Percentiles rank a stretch among this genome's conserved stretches.
Conservation (phyloP, 2,329 filamentous ascomycete genomes). For the Macrophomina pseudophaseolina region DNA sequence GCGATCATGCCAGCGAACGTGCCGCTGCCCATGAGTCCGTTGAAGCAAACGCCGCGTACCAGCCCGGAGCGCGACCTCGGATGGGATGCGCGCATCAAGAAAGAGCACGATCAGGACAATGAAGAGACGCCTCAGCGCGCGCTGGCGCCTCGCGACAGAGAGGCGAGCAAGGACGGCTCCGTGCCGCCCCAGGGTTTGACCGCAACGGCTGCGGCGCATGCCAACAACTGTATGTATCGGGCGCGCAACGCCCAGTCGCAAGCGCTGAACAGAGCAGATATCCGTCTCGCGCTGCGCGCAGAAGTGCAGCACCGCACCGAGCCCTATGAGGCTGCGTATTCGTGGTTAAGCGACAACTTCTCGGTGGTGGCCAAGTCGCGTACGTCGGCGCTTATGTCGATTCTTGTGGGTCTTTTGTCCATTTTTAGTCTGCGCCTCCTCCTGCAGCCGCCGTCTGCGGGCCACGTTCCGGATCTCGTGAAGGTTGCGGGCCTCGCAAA, state of each 20-base stretch:
- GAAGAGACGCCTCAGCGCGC: constrained; percentile 33
- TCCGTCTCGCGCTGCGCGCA: constrained; percentile 84
- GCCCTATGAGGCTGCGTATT: constrained; percentile 76
- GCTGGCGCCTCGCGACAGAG: constrained; percentile 32
- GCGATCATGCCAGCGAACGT: constrained; percentile 60
- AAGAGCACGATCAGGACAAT: constrained; percentile 32
- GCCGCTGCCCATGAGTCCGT: constrained; percentile 64
- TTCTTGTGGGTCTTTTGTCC: constrained; percentile 67
- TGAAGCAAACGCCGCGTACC: constrained; percentile 60
- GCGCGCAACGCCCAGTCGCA: constrained; percentile 26
- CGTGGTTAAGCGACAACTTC: constrained; percentile 65
- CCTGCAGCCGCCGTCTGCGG: constrained; percentile 69
- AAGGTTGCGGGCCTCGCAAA: constrained; percentile 89
- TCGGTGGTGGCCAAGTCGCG: constrained; percentile 70
- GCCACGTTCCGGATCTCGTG: constrained; percentile 80
- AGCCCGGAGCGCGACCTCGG: constrained; percentile 54
- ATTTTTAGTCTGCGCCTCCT: constrained; percentile 69
- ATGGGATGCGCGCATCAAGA: constrained; percentile 33
- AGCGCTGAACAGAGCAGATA: constrained; percentile 28
- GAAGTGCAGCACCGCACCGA: constrained; percentile 88
- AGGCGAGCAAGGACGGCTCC: constrained; percentile 34
- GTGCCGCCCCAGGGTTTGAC: constrained; percentile 28
- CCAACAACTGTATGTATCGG: constrained; percentile 55
- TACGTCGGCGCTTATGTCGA: constrained; percentile 67
- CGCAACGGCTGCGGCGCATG: constrained; percentile 21